Evolutionary conservation across 2,329 filamentous ascomycete species (phyloP), one percentile per base, ranked within the genome.

Genomic region (Alternaria dauci): DNA sequence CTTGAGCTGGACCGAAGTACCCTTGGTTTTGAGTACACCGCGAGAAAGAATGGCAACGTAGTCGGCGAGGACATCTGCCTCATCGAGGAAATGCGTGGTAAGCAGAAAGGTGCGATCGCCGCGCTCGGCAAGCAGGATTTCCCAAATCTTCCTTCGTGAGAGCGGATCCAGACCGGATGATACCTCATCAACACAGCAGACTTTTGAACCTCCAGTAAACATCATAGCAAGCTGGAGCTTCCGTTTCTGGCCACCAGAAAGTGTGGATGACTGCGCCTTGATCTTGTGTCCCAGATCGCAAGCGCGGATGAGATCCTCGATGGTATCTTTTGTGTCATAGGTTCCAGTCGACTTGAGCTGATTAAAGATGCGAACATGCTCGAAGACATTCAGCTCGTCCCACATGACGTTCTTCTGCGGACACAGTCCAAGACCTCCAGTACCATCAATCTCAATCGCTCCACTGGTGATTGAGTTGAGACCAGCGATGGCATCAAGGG

Each of bases 381-480:
- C 93, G 70, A 89, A 87, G 0, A 96, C 93, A 0, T 91, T 96
- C 56, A 97, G 81, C 59, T 93, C 89, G 68, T 94, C 91, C 93
- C 94, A 97, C 32, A 97, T 85, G 6, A 97, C 94, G 70, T 97
- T 97, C 82, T 94, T 94, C 76, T 97, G 94, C 0, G 94, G 94
- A 58, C 93, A 94, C 42, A 96, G 89, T 14, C 94, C 94, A 20
- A 97, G 85, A 0, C 92, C 92, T 9, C 91, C 91, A 9, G 88
- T 89, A 1, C 89, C 89, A 66, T 94, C 89, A 46, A 97, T 89
- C 25, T 86, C 87, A 66, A 97, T 95, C 3, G 84, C 84, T 3
- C 94, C 94, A 59, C 86, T 88, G 0, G 91, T 93, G 23, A 94
- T 84, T 44, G 87, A 91, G 69, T 90, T 92, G 52, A 94, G 85